A percentile compares a stretch with the other conserved stretches of the same genome.
These are phyloP conservation scores for Neophaeococcomyces aloes DNA, from an alignment of 2,329 filamentous ascomycete species.

Conservation along the genomic window DNA sequence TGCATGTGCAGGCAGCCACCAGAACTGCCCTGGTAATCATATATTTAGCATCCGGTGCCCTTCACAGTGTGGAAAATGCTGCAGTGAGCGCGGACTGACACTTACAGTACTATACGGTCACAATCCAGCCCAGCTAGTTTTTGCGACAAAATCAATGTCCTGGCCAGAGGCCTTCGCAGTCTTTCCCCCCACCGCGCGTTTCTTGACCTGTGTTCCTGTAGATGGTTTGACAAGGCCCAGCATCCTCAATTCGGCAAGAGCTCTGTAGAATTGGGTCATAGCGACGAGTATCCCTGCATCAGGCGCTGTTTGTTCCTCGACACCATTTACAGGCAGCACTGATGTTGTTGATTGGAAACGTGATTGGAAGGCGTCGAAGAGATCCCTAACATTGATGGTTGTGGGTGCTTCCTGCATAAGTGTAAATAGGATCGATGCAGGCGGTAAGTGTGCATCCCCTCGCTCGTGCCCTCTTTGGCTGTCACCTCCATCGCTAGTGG, in stretches of 20 bases:
- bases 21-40: too few relatives aligned
- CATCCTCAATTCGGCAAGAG: slow-evolving; percentile 70
- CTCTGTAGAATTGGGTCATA: slow-evolving; percentile 72
- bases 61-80: too few relatives aligned
- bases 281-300: slow-evolving; percentile 10
- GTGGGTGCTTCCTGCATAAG: slow-evolving; percentile 53
- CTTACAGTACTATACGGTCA: slow-evolving; percentile 5
- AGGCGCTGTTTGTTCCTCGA: slow-evolving; percentile 7
- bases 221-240: slow-evolving; percentile 79
- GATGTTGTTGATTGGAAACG: slow-evolving; percentile 17
- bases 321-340: slow-evolving; percentile 18
- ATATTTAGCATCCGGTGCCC: too few relatives aligned
- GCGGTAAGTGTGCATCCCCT: slow-evolving; percentile 38
- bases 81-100: too few relatives aligned
- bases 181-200: neutral
- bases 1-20: too few relatives aligned
- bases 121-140: slow-evolving; percentile 64
- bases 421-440: slow-evolving; percentile 51
- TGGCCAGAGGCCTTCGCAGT: slow-evolving; percentile 10
- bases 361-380: slow-evolving; percentile 48
- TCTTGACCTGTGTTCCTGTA: slow-evolving; percentile 3
- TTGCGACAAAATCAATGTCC: slow-evolving; percentile 84
- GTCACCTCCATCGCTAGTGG: neutral
- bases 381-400: slow-evolving; percentile 50
- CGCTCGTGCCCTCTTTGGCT: slow-evolving; percentile 17